These are phyloP conservation scores for Colletotrichum sp. DNA, from an alignment of 2,329 filamentous ascomycete species.

Conservation along the genomic window DNA sequence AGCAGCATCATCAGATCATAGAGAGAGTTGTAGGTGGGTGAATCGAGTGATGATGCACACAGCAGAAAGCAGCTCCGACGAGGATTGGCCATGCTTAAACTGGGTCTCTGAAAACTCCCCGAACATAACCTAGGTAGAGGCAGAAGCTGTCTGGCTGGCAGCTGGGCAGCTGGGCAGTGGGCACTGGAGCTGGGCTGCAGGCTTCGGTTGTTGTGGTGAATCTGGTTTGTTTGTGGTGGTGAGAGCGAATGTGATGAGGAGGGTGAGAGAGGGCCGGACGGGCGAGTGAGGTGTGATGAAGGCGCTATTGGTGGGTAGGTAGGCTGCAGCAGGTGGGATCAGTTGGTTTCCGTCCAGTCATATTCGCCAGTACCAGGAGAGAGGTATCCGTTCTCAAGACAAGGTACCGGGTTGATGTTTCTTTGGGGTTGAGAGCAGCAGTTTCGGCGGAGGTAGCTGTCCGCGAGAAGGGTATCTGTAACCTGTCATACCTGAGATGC, in stretches of 20 bases:
- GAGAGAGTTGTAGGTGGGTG: not conserved
- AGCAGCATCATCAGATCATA: conserved; percentile 18
- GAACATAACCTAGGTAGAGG: not conserved
- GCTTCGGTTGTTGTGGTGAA: not conserved
- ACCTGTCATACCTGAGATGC: not conserved
- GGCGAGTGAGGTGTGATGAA: not conserved
- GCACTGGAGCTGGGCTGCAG: not conserved
- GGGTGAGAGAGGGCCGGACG: not conserved
- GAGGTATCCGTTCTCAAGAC: not conserved
- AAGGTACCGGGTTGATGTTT: not conserved
- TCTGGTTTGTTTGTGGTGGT: not conserved
- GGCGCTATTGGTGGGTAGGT: not conserved
- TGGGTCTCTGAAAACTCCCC: conserved; percentile 5
- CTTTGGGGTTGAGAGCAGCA: not conserved
- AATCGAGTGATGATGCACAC: conserved; percentile 12
- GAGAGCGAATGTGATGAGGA: not conserved
- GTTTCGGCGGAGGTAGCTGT: not conserved
- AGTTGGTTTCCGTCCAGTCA: not conserved
- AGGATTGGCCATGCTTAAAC: not conserved
- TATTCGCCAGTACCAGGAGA: not conserved
- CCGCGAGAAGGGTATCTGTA: not conserved
- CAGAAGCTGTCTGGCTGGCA: not conserved
- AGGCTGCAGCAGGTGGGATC: not conserved
- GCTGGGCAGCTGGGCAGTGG: not conserved
- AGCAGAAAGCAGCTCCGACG: not conserved